A percentile compares a stretch with the other conserved stretches of the same genome.
Evolutionary conservation across 139 green algal species (phyloP).

Genomic region (Micractinium sp.): DNA sequence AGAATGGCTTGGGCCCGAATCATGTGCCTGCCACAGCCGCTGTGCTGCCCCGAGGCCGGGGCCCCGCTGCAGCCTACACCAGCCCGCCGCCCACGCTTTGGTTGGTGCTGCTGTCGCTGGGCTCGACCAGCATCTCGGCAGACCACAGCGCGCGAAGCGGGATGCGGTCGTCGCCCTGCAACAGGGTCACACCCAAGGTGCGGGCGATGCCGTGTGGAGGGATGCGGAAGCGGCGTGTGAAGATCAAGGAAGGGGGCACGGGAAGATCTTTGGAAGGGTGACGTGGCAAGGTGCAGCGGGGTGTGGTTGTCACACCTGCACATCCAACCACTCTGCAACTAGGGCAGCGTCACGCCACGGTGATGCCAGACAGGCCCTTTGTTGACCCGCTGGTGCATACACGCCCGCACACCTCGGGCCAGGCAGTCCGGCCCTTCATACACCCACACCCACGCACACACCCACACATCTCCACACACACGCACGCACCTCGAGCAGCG

Average conservation of each 20-base stretch:
- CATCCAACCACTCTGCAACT: not conserved
- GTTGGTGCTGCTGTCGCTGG: constrained; percentile 33
- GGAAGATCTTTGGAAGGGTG: no score
- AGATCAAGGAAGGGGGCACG: not conserved
- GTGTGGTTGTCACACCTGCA: not conserved
- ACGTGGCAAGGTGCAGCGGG: no score
- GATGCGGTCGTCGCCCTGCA: constrained; percentile 24
- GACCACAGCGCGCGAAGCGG: constrained; percentile 24
- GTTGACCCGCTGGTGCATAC: no score
- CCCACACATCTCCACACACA: not conserved
- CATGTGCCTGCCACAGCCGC: no score
- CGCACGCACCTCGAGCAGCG: constrained; percentile 30
- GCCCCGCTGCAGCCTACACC: not conserved
- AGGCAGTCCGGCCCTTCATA: no score
- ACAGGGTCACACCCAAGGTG: no score
- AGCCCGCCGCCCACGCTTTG: constrained; percentile 7
- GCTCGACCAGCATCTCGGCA: constrained; percentile 13
- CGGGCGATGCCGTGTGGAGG: not conserved
- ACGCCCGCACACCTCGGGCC: no score
- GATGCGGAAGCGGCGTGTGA: not conserved
- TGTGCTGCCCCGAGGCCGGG: no score
- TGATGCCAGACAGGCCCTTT: no score
- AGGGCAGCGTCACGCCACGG: no score
- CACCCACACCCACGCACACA: no score
- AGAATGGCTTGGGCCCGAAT: no score